Conservation (phyloP, 371 early-diverging fungal genomes). For the Lichtheimia ornata region DNA sequence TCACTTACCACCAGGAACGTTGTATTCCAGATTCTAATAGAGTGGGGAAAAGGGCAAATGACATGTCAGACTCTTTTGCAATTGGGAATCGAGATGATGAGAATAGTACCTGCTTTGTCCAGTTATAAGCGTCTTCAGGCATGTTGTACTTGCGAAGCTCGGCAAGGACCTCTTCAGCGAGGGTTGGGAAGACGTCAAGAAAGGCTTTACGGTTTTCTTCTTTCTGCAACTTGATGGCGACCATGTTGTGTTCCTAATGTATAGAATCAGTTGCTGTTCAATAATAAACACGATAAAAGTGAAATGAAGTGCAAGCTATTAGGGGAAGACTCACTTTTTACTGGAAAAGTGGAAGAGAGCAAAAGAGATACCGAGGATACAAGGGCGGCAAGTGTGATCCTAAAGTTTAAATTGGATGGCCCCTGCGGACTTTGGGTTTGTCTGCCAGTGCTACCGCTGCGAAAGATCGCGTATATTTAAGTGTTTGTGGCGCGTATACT, state of each 20-base stretch:
- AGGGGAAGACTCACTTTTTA: too few species aligned
- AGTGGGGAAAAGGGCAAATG: not conserved
- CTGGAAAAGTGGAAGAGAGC: too few species aligned
- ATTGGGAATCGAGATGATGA: not conserved
- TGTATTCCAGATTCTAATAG: slow-evolving; percentile 69
- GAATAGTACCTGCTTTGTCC: slow-evolving; percentile 55
- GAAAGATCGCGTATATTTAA: too few species aligned
- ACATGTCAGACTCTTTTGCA: not conserved
- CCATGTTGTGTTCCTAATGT: slow-evolving; percentile 21
- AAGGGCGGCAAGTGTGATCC: too few species aligned
- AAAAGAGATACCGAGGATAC: too few species aligned
- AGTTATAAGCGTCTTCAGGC: slow-evolving; percentile 75
- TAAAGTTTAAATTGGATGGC: too few species aligned
- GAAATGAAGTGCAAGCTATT: too few species aligned
- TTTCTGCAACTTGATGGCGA: slow-evolving; percentile 52
- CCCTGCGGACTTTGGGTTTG: too few species aligned
- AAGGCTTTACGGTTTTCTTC: slow-evolving; percentile 61
- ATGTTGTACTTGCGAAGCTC: slow-evolving; percentile 69
- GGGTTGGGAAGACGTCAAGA: slow-evolving; percentile 56
- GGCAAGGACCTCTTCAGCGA: slow-evolving; percentile 63
- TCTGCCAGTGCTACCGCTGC: too few species aligned
- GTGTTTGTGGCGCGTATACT: too few species aligned
- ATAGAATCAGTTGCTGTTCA: not conserved
- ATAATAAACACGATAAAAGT: too few species aligned
- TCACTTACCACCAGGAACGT: slow-evolving; percentile 76